phyloP scores from a whole-genome alignment of 805 yeast species.

The Lipomyces starkeyi region DNA sequence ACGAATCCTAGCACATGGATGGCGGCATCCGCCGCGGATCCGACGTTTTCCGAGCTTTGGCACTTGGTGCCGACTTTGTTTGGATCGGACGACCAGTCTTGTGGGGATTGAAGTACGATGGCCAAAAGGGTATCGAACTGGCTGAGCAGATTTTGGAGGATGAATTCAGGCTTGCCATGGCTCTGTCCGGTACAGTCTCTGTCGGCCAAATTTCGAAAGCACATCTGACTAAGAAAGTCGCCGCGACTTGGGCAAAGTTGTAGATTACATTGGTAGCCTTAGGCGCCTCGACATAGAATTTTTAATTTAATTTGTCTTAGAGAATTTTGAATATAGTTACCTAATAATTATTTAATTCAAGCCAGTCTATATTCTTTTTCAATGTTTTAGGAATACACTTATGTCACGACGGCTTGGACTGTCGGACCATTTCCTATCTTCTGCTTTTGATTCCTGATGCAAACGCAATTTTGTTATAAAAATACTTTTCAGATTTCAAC shows the following conservation, averaged over 20 bases:
- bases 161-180: conserved; percentile 39
- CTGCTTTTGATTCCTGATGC: background rate
- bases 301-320: background rate
- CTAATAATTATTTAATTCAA: background rate
- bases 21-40: conserved; percentile 75
- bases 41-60: conserved; percentile 68
- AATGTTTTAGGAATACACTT: background rate
- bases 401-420: background rate
- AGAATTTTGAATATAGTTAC: too few species aligned
- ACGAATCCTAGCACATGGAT: conserved; percentile 54
- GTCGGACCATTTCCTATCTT: background rate
- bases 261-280: background rate
- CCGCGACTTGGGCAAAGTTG: conserved; percentile 8
- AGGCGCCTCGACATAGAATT: background rate
- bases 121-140: conserved; percentile 65
- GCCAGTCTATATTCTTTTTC: conserved; percentile 10
- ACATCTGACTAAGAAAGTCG: conserved; percentile 10
- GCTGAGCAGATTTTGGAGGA: conserved; percentile 38
- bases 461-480: background rate
- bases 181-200: conserved; percentile 29
- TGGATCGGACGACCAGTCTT: conserved; percentile 73
- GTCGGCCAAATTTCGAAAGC: conserved; percentile 24
- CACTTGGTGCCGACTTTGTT: conserved; percentile 69
- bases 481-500: background rate
- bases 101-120: conserved; percentile 70